Evolutionary conservation across 768 basidiomycete species (phyloP).

Genomic region (Calocybe gangraenosa): DNA sequence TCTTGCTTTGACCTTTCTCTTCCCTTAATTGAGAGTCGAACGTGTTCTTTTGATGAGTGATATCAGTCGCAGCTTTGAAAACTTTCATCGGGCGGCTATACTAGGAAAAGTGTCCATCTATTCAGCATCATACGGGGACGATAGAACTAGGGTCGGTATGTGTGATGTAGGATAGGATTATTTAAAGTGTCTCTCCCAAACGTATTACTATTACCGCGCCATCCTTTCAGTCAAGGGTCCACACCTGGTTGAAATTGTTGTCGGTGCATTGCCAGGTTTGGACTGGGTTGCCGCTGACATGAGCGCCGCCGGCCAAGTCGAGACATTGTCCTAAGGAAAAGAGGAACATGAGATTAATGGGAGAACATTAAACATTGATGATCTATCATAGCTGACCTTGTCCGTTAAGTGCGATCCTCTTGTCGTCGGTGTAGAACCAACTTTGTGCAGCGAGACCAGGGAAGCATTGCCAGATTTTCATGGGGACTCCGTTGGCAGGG

Average conservation of each 20-base stretch:
- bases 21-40: no score
- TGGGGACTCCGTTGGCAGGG: conserved; percentile 24
- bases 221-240: not conserved
- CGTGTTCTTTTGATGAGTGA: no score
- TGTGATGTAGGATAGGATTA: no score
- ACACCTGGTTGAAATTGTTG: not conserved
- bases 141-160: no score
- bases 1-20: no score
- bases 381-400: conserved; percentile 1
- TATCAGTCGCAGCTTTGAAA: no score
- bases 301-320: not conserved
- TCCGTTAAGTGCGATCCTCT: conserved; percentile 19
- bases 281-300: not conserved
- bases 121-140: no score
- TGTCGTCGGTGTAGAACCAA: conserved; percentile 27
- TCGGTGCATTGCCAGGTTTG: conserved; percentile 4
- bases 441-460: conserved; percentile 27
- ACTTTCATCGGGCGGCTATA: no score
- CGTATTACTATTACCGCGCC: no score
- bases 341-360: not conserved
- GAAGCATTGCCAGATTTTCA: conserved; percentile 34
- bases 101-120: no score
- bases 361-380: not conserved
- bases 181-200: no score
- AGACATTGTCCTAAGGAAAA: not conserved